Conservation (phyloP, 805 yeast genomes). For the Candida maris region DNA sequence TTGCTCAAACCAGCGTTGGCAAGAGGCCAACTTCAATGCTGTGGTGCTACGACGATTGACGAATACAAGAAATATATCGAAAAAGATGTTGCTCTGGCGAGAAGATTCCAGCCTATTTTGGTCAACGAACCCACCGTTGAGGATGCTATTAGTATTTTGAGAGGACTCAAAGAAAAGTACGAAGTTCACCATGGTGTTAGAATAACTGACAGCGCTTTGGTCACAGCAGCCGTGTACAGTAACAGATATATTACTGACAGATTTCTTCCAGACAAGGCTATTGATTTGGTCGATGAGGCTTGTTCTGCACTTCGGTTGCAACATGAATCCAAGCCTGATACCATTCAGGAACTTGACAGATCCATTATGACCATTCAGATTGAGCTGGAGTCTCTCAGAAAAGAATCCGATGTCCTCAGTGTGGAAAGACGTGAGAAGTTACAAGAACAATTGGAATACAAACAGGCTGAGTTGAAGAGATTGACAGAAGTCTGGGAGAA, state of each 20-base stretch:
- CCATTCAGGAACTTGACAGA: conserved; percentile 84
- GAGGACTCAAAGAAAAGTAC: conserved; percentile 91
- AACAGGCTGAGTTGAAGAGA: conserved; percentile 62
- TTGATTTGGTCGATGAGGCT: conserved; percentile 94
- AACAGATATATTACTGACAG: conserved; percentile 90
- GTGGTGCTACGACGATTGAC: conserved; percentile 95
- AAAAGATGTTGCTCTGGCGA: conserved; percentile 92
- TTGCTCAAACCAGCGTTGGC: conserved; percentile 91
- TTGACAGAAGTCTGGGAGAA: conserved; percentile 83
- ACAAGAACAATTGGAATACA: conserved; percentile 60
- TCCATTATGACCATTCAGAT: conserved; percentile 90
- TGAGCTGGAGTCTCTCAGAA: conserved; percentile 88
- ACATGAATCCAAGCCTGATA: conserved; percentile 96
- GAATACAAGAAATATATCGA: conserved; percentile 92
- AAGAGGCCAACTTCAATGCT: conserved; percentile 85
- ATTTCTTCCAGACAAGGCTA: conserved; percentile 92
- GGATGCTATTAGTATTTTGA: conserved; percentile 84
- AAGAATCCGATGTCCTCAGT: conserved; percentile 86
- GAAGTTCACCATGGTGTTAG: conserved; percentile 98
- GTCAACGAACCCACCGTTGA: conserved; percentile 86
- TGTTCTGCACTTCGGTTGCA: conserved; percentile 92
- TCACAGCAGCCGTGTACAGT: conserved; percentile 87
- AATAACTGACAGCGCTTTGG: conserved; percentile 86
- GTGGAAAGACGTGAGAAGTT: conserved; percentile 72
- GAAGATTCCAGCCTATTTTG: conserved; percentile 87